Evolutionary conservation across 805 yeast species (phyloP), one percentile per base, ranked within the genome.

Genomic region (Blastobotrys mokoenaii): DNA sequence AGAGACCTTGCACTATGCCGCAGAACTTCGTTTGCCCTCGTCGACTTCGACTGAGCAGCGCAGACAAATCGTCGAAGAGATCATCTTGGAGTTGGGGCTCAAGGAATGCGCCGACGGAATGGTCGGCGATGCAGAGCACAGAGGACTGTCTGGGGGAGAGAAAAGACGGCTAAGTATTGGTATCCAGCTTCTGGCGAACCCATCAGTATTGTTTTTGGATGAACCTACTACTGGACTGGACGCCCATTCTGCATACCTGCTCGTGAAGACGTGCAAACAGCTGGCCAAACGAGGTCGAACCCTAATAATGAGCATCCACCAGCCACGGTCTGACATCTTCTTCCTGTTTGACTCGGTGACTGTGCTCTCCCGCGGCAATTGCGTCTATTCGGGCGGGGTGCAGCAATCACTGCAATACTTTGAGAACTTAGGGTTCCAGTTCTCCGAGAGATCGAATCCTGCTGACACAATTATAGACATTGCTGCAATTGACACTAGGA

Each of bases 181-280:
- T 0, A 75, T 85, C 14, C 95, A 86, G 59, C 65, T 86, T 57
- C 68, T 86, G 40, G 75, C 84, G 4, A 82, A 79, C 51, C 95
- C 95, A 0, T 77, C 88, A 0, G 66, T 86, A 1, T 62, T 87
- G 48, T 85, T 85, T 55, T 63, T 86, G 37, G 96, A 86, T 60
- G 95, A 86, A 55, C 95, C 95, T 4, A 86, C 95, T 1, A 85
- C 95, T 0, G 95, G 95, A 0, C 64, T 86, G 30, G 95, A 86
- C 61, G 80, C 94, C 3, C 79, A 77, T 49, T 79, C 88, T 10
- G 89, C 95, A 0, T 74, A 71, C 51, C 65, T 79, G 46, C 67
- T 86, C 31, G 73, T 86, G 12, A 66, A 72, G 38, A 76, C 85
- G 0, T 69, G 87, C 45, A 74, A 77, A 51, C 70, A 74, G 46